Evolutionary conservation across 345 rosid species (phyloP), one percentile per base, ranked within the genome.

Genomic region (Raphanus raphanistrum): DNA sequence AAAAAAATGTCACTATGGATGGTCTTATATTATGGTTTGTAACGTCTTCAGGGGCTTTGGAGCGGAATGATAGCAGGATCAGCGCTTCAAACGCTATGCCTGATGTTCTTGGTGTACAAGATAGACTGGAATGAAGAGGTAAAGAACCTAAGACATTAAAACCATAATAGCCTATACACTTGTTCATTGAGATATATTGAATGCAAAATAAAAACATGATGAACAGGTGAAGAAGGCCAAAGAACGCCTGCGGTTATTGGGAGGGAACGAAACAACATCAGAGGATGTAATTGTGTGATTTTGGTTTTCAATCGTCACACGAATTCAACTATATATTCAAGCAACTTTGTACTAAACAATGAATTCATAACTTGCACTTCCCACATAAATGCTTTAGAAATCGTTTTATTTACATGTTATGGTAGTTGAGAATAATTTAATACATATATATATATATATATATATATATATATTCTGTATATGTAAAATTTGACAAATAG

Each of bases 161-260:
- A 35, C 8, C 38, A 35, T 35, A 6, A 48, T 4, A 48, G 16
- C 17, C 7, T 26, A 67, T 13, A 13, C 31, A 38, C 33, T 63
- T 63, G 12, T 77, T 38, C 48, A 2, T 3, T 21, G 29, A 64
- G 29, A 59, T 62, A 29, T 2, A 25, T 38, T 25, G 15, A 35
- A 63, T 16, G 48, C 48, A 35, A 35, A 17, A 9, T 58, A 10
- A 36, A 36, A 21, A 48, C 28, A 59, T 63, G 71, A 79, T 70
- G 72, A 64, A 70, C 63, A 80, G 83, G 97, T 91, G 50, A 92
- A 82, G 43, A 86, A 90, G 72, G 84, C 96, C 15, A 72, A 82
- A 57, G 96, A 85, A 17, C 85, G 96, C 11, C 84, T 90, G 89
- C 76, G 76, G 72, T 88, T 38, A 69, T 88, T 93, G 97, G 93